Evolutionary conservation across 345 rosid genomes (phyloP).

Genomic region (Triadica sebifera): DNA sequence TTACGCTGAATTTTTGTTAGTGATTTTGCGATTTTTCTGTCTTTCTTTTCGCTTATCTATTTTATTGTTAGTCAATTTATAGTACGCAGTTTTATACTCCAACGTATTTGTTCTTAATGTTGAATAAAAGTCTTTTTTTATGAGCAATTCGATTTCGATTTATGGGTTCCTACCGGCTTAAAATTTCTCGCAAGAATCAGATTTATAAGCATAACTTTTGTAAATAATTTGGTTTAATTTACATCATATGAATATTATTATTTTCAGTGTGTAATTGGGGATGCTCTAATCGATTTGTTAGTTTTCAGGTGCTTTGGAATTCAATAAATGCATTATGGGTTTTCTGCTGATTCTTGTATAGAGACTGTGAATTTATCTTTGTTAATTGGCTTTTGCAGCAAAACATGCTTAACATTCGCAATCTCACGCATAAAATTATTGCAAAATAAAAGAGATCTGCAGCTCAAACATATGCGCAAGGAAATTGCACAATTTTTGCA

Average conservation of each 20-base stretch:
- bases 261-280: background rate
- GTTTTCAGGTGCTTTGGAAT: background rate
- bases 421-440: conserved; percentile 80
- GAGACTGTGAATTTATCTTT: too few species aligned
- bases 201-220: background rate
- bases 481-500: conserved; percentile 92
- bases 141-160: conserved; percentile 4
- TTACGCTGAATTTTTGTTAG: background rate
- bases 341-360: background rate
- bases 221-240: background rate
- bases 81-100: background rate
- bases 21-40: background rate
- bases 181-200: background rate
- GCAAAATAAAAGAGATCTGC: conserved; percentile 91
- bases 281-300: background rate
- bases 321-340: background rate
- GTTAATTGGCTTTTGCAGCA: conserved; percentile 45
- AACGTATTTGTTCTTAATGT: background rate
- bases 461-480: conserved; percentile 84
- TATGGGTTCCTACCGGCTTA: conserved; percentile 1
- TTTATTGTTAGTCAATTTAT: background rate
- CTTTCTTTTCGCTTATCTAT: background rate
- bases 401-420: conserved; percentile 72
- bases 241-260: background rate
- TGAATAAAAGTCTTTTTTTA: background rate